Evolutionary conservation across 495 filamentous ascomycete species (phyloP), one percentile per base, ranked within the genome.

Genomic region (Aspergillus sparsus): DNA sequence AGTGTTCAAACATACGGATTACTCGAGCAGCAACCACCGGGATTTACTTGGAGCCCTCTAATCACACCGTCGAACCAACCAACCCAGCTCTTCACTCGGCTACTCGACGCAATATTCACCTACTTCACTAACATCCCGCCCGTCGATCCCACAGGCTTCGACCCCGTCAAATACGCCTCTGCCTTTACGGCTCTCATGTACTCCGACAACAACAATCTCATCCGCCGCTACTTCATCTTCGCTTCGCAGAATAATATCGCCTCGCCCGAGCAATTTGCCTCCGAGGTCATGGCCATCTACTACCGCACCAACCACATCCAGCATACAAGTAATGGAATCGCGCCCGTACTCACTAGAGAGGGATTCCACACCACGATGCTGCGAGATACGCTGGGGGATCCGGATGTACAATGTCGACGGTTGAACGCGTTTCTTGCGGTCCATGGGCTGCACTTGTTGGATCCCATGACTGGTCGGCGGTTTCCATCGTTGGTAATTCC

Each of bases 271-370:
- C 42, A 46, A 18, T 46, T 46, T 18, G 42, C 42, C 7, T 46
- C 5, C 13, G n/a, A 46, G 42, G 42, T 18, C 42, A n/a, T 46
- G 42, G 42, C 42, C 42, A 46, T 46, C 13, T 46, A 11, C 42
- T 46, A 46, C 42, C 42, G 42, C 42, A 46, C 42, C 6, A n/a
- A 46, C 42, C 42, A 46, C 3, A n/a, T 46, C 42, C 42, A 46
- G 13, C 42, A 46, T 18, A 46, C 21, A 46, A 46, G n/a, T 3
- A 46, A 46, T n/a, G 42, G 42, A n/a, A 18, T 1, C 6, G n/a
- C 42, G 7, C 42, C 42, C 7, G 42, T 46, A 7, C 42, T 46
- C 1, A 46, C 42, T 15, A 46, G 42, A n/a, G 42, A 46, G 13
- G 42, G 42, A 5, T 46, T 46, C 42, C 42, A 46, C 0, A n/a